Conservation (phyloP, 225 moss, liverwort and hornwort genomes). For the Pseudoscleropodium purum region DNA sequence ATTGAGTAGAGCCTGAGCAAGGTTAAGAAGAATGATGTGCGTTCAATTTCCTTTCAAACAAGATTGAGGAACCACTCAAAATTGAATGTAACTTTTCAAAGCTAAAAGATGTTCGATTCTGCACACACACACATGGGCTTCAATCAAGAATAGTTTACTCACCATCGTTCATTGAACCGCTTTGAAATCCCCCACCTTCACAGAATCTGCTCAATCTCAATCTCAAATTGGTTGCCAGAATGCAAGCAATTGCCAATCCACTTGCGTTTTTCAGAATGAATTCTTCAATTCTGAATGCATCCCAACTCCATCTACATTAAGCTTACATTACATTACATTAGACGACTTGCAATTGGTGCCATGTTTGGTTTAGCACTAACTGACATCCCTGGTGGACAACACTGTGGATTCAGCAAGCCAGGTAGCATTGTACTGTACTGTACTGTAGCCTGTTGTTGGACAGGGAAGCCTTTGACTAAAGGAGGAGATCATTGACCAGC, state of each 20-base stretch:
- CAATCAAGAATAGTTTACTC: background rate
- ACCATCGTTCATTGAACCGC: background rate
- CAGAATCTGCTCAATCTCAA: background rate
- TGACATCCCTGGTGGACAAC: background rate
- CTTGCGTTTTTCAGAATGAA: background rate
- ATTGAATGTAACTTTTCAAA: background rate
- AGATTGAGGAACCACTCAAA: too few relatives aligned
- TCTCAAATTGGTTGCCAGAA: background rate
- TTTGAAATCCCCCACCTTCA: rapidly evolving
- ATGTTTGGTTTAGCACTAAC: background rate
- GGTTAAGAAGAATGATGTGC: background rate
- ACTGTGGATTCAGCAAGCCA: background rate
- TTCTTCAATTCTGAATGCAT: background rate
- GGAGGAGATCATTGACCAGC: background rate
- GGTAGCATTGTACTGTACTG: background rate
- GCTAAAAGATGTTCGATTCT: too few relatives aligned
- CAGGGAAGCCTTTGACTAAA: background rate
- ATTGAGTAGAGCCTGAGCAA: background rate
- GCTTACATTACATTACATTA: too few relatives aligned
- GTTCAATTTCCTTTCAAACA: too few relatives aligned
- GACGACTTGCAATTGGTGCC: background rate
- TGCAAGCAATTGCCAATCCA: too few relatives aligned
- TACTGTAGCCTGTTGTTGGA: background rate
- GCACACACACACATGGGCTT: too few relatives aligned
- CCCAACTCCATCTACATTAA: background rate